These are phyloP conservation scores for Penicillium taxi DNA, from an alignment of 495 filamentous ascomycete species.

Conservation along the genomic window DNA sequence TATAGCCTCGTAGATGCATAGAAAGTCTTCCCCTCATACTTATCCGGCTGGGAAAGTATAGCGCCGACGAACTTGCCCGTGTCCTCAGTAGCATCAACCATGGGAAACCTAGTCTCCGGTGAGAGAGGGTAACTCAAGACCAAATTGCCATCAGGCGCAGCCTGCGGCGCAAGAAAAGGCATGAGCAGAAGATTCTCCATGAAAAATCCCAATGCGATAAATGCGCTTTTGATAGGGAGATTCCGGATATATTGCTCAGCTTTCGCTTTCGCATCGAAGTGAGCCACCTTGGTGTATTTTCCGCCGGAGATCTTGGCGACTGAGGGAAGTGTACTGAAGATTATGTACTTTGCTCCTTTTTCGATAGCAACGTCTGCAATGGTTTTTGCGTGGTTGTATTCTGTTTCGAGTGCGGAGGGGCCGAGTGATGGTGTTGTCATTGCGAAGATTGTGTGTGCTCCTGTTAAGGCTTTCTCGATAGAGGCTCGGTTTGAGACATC, in stretches of 20 bases:
- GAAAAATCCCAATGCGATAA: conserved; percentile 35
- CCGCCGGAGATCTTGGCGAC: conserved; percentile 13
- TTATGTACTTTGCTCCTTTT: conserved; percentile 38
- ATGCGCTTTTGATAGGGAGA: conserved; percentile 37
- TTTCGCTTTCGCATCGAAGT: conserved; percentile 38
- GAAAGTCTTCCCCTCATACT: conserved; percentile 42
- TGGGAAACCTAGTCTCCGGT: conserved; percentile 28
- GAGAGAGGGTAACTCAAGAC: conserved; percentile 17
- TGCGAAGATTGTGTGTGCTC: conserved; percentile 42
- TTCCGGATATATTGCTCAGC: conserved; percentile 39
- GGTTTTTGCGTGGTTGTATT: conserved; percentile 30
- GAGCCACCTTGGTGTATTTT: conserved; percentile 11
- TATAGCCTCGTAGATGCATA: conserved; percentile 32
- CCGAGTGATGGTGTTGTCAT: conserved; percentile 24
- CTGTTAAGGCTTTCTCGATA: conserved; percentile 34
- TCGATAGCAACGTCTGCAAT: conserved; percentile 41
- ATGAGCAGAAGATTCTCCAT: conserved; percentile 40
- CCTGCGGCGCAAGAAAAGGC: conserved; percentile 5
- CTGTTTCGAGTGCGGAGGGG: conserved; percentile 22
- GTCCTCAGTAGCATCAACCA: conserved; percentile 40
- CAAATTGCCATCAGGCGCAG: conserved; percentile 16
- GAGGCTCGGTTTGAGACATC: conserved; percentile 34
- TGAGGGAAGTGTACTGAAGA: conserved; percentile 43
- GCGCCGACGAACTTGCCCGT: conserved; percentile 47
- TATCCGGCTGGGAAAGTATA: conserved; percentile 43